Percentiles rank a stretch among this genome's conserved stretches.
These are phyloP conservation scores for Aspergillus quadrilineatus DNA, from an alignment of 2,329 filamentous ascomycete species.

Conservation along the genomic window DNA sequence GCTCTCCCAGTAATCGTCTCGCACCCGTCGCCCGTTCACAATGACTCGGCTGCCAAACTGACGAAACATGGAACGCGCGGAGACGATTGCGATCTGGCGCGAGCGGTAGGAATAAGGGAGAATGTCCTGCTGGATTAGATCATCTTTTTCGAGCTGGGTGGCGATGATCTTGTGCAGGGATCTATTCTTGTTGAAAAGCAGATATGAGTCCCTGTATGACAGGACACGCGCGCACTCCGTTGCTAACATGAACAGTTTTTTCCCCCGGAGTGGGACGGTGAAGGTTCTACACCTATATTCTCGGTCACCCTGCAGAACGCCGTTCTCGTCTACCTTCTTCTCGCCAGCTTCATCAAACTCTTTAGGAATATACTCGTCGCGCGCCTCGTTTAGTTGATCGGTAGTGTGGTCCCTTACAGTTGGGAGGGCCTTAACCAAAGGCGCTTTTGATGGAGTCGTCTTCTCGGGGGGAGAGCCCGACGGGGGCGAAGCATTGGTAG, in stretches of 20 bases:
- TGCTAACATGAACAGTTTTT: constrained; percentile 97
- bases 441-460: constrained; percentile 71
- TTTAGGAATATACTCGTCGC: constrained; percentile 91
- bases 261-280: constrained; percentile 81
- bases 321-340: constrained; percentile 84
- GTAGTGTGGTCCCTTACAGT: constrained; percentile 97
- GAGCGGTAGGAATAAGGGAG: constrained; percentile 96
- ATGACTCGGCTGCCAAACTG: constrained; percentile 97
- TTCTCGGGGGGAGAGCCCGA: constrained; percentile 67
- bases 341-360: constrained; percentile 92
- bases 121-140: constrained; percentile 91
- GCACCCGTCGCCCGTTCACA: constrained; percentile 80
- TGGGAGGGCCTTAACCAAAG: constrained; percentile 88
- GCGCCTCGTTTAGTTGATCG: constrained; percentile 83
- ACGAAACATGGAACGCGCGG: constrained; percentile 95
- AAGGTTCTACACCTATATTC: constrained; percentile 94
- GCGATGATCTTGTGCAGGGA: constrained; percentile 98
- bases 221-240: constrained; percentile 94
- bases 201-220: constrained; percentile 94
- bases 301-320: constrained; percentile 75
- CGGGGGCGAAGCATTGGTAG: constrained; percentile 49
- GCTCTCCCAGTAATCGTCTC: constrained; percentile 98
- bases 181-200: constrained; percentile 97
- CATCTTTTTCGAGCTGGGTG: constrained; percentile 92
- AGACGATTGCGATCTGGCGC: constrained; percentile 97